Conservation (phyloP, 257 asterid genomes). For the Mentha longifolia region DNA sequence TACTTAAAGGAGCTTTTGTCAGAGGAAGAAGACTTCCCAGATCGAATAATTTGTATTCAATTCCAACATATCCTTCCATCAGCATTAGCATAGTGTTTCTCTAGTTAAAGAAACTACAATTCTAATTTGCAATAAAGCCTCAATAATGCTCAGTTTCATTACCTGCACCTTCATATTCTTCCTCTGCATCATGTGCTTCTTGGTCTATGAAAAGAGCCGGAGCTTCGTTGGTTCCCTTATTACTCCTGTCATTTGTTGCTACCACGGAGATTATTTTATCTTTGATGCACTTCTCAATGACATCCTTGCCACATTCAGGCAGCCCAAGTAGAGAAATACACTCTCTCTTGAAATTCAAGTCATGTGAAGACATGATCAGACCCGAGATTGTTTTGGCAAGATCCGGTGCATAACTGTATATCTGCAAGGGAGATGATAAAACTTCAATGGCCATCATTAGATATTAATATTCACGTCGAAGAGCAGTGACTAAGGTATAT, state of each 20-base stretch:
- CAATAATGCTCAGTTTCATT: conserved; percentile 36
- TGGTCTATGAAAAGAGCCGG: conserved; percentile 50
- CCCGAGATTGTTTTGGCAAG: conserved; percentile 82
- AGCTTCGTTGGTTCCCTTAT: conserved; percentile 54
- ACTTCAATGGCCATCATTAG: neutral
- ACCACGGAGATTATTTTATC: conserved; percentile 62
- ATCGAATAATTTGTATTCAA: too few species aligned
- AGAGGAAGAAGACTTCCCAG: too few species aligned
- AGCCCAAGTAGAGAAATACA: conserved; percentile 76
- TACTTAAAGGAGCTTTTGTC: too few species aligned
- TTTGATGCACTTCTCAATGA: conserved; percentile 64
- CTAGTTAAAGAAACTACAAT: conserved; percentile 38
- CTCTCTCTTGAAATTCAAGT: conserved; percentile 65
- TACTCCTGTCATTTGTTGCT: conserved; percentile 51
- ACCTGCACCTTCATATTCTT: conserved; percentile 50
- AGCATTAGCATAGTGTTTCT: too few species aligned
- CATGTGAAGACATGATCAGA: conserved; percentile 70
- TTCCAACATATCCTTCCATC: too few species aligned
- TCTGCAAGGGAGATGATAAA: conserved; percentile 45
- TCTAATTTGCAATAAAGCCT: conserved; percentile 53
- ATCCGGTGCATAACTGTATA: conserved; percentile 76
- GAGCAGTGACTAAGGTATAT: too few species aligned
- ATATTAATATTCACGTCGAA: neutral
- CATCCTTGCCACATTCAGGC: conserved; percentile 41
- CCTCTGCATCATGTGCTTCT: conserved; percentile 39